Evolutionary conservation across 164 flowering plant species (phyloP).

Genomic region (Piper longum): DNA sequence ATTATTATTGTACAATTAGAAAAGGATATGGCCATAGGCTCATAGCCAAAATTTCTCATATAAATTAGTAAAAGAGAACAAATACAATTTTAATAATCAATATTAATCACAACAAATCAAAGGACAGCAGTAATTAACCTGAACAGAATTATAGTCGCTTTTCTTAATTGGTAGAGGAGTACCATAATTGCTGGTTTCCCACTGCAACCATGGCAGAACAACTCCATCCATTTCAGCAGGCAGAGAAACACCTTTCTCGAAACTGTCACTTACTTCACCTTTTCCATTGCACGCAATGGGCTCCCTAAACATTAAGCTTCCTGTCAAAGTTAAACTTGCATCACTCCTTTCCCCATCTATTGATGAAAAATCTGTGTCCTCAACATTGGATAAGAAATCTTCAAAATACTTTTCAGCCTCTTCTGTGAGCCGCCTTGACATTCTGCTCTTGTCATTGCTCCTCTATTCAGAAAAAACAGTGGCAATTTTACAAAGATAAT

Average conservation of each 20-base stretch:
- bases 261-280: slow-evolving; percentile 18
- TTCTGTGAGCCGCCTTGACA: slow-evolving; percentile 59
- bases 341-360: slow-evolving; percentile 96
- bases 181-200: slow-evolving; percentile 68
- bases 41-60: no score
- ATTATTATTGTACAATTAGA: no score
- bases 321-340: slow-evolving; percentile 60
- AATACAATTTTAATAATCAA: no score
- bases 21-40: no score
- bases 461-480: slow-evolving; percentile 27
- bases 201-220: slow-evolving; percentile 82
- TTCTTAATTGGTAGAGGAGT: slow-evolving; percentile 27
- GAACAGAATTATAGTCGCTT: slow-evolving; percentile 18
- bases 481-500: neutral
- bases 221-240: slow-evolving; percentile 78
- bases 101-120: no score
- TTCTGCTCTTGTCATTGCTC: slow-evolving; percentile 54
- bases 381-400: slow-evolving; percentile 83
- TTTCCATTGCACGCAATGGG: slow-evolving; percentile 8
- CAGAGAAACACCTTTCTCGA: slow-evolving; percentile 18
- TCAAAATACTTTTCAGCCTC: slow-evolving; percentile 89
- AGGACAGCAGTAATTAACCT: slow-evolving; percentile 21
- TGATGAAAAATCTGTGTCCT: slow-evolving; percentile 92
- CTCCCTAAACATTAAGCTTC: slow-evolving; percentile 21
- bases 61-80: no score